Conservation (phyloP, 352 stramenopile species). For the Pythium sukuiense region DNA sequence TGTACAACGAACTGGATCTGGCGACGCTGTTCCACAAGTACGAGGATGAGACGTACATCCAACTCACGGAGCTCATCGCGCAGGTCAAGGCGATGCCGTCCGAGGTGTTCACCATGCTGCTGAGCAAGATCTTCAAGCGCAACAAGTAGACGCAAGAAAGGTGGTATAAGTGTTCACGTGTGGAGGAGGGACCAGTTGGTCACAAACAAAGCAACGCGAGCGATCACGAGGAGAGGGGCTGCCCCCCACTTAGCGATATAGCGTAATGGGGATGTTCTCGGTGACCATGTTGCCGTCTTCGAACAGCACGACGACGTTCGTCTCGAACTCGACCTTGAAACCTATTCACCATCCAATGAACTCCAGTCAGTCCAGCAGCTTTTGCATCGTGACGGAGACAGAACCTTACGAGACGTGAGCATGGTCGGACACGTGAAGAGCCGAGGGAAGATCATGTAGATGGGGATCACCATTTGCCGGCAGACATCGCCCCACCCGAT, state of each 20-base stretch:
- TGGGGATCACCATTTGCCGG: conserved; percentile 87
- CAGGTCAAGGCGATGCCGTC: conserved; percentile 85
- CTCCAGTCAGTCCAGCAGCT: too few relatives aligned
- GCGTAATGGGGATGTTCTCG: conserved; percentile 86
- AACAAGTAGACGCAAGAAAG: conserved; percentile 76
- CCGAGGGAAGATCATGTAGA: conserved; percentile 94
- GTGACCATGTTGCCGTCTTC: conserved; percentile 91
- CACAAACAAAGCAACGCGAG: neutral
- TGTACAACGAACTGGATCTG: conserved; percentile 94
- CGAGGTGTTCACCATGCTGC: conserved; percentile 92
- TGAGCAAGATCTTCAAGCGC: conserved; percentile 97
- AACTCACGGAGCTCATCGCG: conserved; percentile 79
- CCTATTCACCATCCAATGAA: conserved; percentile 24
- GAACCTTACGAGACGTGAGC: conserved; percentile 57
- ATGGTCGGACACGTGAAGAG: conserved; percentile 93
- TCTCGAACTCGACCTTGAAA: conserved; percentile 93
- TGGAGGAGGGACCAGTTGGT: too few relatives aligned
- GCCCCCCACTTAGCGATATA: conserved; percentile 59
- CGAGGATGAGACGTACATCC: conserved; percentile 91
- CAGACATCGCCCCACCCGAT: conserved; percentile 91
- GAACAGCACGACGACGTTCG: conserved; percentile 92
- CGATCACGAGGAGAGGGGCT: neutral
- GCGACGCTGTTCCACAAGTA: conserved; percentile 89
- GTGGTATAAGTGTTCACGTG: too few relatives aligned
- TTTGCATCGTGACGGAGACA: neutral